phyloP scores from a whole-genome alignment of 2,329 filamentous ascomycete genomes.

The Alternaria postmessia region DNA sequence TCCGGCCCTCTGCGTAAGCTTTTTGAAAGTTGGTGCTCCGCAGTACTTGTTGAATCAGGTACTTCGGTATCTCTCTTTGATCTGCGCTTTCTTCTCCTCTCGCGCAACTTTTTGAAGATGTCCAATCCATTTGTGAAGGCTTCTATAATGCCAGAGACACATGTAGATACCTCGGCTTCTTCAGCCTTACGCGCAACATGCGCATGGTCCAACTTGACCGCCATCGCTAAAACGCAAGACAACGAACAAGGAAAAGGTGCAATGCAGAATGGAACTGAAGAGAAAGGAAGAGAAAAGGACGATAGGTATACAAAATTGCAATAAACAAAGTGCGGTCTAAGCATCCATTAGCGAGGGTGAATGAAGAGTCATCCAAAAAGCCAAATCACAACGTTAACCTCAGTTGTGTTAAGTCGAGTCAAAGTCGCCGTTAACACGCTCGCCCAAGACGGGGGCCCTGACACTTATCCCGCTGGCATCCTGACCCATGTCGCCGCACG shows the following conservation, averaged over 20 bases:
- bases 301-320: conserved; percentile 23
- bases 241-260: conserved; percentile 20
- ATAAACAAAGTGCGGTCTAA: conserved; percentile 31
- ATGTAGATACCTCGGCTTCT: conserved; percentile 42
- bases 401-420: conserved; percentile 20
- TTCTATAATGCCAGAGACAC: conserved; percentile 54
- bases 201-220: conserved; percentile 30
- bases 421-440: conserved; percentile 13
- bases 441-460: conserved; percentile 27
- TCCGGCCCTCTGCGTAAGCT: conserved; percentile 53
- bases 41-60: conserved; percentile 33
- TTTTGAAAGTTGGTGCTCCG: conserved; percentile 51
- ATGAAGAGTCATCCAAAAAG: conserved; percentile 34
- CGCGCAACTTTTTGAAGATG: conserved; percentile 54
- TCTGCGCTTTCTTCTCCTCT: conserved; percentile 44
- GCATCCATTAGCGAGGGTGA: conserved; percentile 33
- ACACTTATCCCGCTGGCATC: conserved; percentile 41
- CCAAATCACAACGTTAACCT: conserved; percentile 25
- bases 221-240: conserved; percentile 32
- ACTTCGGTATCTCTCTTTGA: conserved; percentile 31
- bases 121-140: conserved; percentile 57
- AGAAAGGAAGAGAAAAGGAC: conserved; percentile 16
- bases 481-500: conserved; percentile 19
- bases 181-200: conserved; percentile 25
- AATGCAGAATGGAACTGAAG: conserved; percentile 14